Percentiles rank a stretch among this genome's conserved stretches.
Evolutionary conservation across 257 asterid genomes (phyloP).

Genomic region (Fraxinus excelsior): DNA sequence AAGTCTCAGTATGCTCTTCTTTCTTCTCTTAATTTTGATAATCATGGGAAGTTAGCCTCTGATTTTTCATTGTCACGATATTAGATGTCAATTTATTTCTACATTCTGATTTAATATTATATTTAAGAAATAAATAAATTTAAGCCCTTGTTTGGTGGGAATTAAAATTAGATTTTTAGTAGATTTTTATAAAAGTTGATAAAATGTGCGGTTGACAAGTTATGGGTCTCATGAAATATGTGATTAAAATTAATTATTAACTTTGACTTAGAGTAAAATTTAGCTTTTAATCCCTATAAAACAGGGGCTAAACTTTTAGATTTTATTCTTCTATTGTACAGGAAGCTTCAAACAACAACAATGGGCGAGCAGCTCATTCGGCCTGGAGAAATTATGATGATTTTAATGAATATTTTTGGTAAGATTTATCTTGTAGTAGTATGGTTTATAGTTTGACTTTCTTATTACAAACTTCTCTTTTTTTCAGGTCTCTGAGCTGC

Average conservation of each 20-base stretch:
- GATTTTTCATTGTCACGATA: not conserved
- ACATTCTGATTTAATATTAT: conserved; percentile 14
- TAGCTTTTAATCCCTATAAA: no score
- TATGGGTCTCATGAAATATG: no score
- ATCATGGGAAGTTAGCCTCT: not conserved
- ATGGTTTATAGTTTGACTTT: conserved; percentile 19
- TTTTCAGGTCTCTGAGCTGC: conserved; percentile 81
- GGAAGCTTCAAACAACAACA: conserved; percentile 93
- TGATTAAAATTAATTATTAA: no score
- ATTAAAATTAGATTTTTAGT: no score
- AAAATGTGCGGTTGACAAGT: no score
- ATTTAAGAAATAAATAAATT: not conserved
- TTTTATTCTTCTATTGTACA: conserved; percentile 34
- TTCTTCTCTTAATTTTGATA: conserved; percentile 16
- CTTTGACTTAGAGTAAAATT: no score
- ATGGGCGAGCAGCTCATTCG: conserved; percentile 97
- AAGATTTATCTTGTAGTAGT: conserved; percentile 27
- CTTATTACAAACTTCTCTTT: conserved; percentile 4
- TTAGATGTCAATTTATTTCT: conserved; percentile 14
- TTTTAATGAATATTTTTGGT: conserved; percentile 97
- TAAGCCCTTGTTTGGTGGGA: not conserved
- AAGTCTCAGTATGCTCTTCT: conserved; percentile 37
- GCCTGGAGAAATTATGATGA: conserved; percentile 99
- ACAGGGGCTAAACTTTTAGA: not conserved
- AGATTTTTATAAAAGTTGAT: no score